Base-by-base conservation (phyloP, 164 flowering plant species). In the Macadamia tetraphylla region DNA sequence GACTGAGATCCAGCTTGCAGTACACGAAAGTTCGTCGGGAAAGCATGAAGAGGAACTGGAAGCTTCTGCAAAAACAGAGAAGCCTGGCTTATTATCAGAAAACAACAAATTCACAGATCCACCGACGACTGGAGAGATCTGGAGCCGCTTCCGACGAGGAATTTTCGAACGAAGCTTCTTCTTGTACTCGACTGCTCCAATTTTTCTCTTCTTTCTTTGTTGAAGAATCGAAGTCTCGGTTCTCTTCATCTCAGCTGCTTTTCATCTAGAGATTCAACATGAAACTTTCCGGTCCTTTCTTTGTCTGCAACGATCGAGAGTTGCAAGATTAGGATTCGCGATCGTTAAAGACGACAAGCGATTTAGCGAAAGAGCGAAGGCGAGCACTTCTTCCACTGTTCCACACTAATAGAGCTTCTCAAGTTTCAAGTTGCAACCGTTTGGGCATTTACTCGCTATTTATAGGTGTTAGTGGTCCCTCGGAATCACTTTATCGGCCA, bases 161-260 rank as follows among this genome's bases (percentile, higher is more conserved):
- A 79, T 77, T 72, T 78, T 82, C 43, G 91, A 85, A 11, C 96
- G 88, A 67, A 80, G 86, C 82, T 84, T 84, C 87, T 77, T 89
- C 3, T 9, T 30, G 61, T 62, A 48, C 6, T 64, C 18, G 55
- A 46, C 44, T 9, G 66, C 63, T 12, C 59, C 61, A 18, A 46
- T 7, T 57, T 70, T 49, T 6, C 70, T 48, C 23, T 70, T 70
- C 44, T 49, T 70, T 30, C 69, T 66, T 63, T 30, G 64, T n/a
- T 51, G 69, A 60, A 7, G 65, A 60, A 40, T 31, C 14, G 49
- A 8, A 58, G 15, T 58, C 43, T 6, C 53, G n/a, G 43, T 52
- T 43, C 53, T 53, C 15, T 65, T 48, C 72, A 69, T 69, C 53
- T 9, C 11, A 61, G 60, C 55, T 18, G n/a, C 18, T 31, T 29